phyloP scores from a whole-genome alignment of 176 grass and related monocot species.

The Carex myosuroides region DNA sequence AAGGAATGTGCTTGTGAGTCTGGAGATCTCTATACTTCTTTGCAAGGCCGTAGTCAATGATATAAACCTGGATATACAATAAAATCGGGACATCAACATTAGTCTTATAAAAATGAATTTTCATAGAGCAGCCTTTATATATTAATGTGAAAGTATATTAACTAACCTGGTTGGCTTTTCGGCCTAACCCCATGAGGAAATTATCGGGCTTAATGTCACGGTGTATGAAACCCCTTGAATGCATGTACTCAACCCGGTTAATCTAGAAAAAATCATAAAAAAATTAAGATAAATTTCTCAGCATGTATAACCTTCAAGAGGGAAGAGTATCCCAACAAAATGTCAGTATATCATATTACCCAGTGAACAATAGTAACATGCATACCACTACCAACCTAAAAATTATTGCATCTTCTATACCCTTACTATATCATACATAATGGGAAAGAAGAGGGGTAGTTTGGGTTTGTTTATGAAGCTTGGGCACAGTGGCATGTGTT shows the following conservation, averaged over 20 bases:
- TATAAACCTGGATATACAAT: constrained; percentile 53
- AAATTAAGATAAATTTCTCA: constrained; percentile 9
- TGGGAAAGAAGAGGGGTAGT: neutral
- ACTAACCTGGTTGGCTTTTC: constrained; percentile 81
- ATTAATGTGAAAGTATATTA: constrained; percentile 1
- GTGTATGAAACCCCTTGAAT: constrained; percentile 89
- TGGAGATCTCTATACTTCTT: constrained; percentile 95
- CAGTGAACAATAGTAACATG: neutral
- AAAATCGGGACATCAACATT: constrained; percentile 1
- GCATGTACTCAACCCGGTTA: constrained; percentile 91
- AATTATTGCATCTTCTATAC: neutral
- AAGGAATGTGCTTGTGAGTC: constrained; percentile 90
- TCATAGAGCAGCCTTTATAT: neutral
- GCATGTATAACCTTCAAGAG: neutral
- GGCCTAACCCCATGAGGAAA: constrained; percentile 78
- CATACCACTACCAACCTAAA: neutral
- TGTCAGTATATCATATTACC: neutral
- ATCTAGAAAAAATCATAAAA: constrained; percentile 34
- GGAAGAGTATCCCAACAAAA: neutral
- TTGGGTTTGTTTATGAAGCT: neutral
- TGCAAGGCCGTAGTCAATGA: constrained; percentile 93
- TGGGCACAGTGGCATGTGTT: neutral
- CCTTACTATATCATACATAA: neutral
- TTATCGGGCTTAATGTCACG: constrained; percentile 95
- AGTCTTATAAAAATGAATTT: neutral